A percentile compares a stretch with the other conserved stretches of the same genome.
These are phyloP conservation scores for Nidula niveotomentosa DNA, from an alignment of 1,284 basidiomycete species.

Conservation along the genomic window DNA sequence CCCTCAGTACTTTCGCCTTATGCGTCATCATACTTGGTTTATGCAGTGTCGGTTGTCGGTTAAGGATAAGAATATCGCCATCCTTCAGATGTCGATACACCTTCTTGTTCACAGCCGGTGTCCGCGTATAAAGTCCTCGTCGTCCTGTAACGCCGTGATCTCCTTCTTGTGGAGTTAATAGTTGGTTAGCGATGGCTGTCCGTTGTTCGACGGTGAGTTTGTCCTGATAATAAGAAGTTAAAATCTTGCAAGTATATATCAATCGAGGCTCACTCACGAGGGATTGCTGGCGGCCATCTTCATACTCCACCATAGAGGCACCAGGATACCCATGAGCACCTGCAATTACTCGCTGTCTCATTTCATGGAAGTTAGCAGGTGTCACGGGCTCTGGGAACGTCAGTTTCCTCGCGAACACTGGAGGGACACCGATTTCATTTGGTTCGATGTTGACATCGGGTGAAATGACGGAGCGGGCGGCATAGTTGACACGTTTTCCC, in stretches of 20 bases:
- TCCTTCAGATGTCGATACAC: slow-evolving; percentile 95
- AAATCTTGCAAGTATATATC: background rate
- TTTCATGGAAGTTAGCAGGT: slow-evolving; percentile 84
- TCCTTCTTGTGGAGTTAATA: slow-evolving; percentile 89
- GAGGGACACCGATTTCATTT: slow-evolving; percentile 98
- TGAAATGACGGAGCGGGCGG: slow-evolving; percentile 98
- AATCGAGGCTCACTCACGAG: slow-evolving; percentile 48
- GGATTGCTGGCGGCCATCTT: slow-evolving; percentile 87
- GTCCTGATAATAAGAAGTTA: slow-evolving; percentile 50
- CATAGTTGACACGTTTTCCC: slow-evolving; percentile 99
- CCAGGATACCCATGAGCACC: slow-evolving; percentile 92
- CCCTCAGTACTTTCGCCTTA: slow-evolving; percentile 87
- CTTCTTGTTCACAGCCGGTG: slow-evolving; percentile 89
- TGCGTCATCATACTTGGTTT: slow-evolving; percentile 99
- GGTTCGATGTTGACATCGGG: slow-evolving; percentile 99
- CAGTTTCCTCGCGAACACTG: slow-evolving; percentile 95
- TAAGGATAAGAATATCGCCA: slow-evolving; percentile 95
- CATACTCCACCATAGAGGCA: slow-evolving; percentile 93
- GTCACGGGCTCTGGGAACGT: slow-evolving; percentile 99
- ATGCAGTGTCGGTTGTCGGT: slow-evolving; percentile 98
- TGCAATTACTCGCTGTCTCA: slow-evolving; percentile 91
- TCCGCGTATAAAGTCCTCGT: slow-evolving; percentile 67
- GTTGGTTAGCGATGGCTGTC: slow-evolving; percentile 95
- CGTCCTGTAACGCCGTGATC: slow-evolving; percentile 46
- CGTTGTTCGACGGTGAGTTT: slow-evolving; percentile 86